Conservation (phyloP, 192 early-diverging fungal species). For the Backusella psychrophila region DNA sequence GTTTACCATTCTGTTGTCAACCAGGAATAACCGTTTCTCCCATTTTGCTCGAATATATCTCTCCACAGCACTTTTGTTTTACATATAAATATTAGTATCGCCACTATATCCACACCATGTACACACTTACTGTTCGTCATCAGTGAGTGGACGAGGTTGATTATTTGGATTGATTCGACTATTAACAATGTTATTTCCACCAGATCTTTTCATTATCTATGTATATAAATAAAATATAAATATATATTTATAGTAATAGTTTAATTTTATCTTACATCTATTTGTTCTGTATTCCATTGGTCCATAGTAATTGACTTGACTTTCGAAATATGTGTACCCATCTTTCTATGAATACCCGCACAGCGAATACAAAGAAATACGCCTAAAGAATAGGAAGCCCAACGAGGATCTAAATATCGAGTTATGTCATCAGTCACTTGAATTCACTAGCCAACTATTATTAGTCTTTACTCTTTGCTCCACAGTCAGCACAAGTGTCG, state of each 20-base stretch:
- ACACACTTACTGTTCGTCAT: constrained; percentile 46
- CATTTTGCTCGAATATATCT: constrained; percentile 92
- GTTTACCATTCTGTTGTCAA: constrained; percentile 2
- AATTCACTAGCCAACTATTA: not conserved
- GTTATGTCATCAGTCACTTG: not conserved
- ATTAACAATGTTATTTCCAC: constrained; percentile 73
- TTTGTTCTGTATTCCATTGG: constrained; percentile 84
- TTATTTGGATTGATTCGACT: constrained; percentile 69
- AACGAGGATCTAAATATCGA: constrained; percentile 68
- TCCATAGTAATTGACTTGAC: constrained; percentile 93
- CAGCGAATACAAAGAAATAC: constrained; percentile 96
- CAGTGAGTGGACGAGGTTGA: constrained; percentile 57
- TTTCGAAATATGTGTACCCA: constrained; percentile 90
- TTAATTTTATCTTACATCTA: constrained; percentile 57
- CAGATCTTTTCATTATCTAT: constrained; percentile 15
- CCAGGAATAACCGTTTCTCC: constrained; percentile 57
- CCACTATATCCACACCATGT: not conserved
- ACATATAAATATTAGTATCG: not conserved
- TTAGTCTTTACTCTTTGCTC: constrained; percentile 57
- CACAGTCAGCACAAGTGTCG: constrained; percentile 75
- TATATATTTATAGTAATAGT: not conserved
- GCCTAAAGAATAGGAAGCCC: constrained; percentile 90
- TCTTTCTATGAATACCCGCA: constrained; percentile 74
- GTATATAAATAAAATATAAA: not conserved
- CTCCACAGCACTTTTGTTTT: constrained; percentile 70